Evolutionary conservation across 345 rosid genomes (phyloP).

Genomic region (Eucalyptus erythrocorys): DNA sequence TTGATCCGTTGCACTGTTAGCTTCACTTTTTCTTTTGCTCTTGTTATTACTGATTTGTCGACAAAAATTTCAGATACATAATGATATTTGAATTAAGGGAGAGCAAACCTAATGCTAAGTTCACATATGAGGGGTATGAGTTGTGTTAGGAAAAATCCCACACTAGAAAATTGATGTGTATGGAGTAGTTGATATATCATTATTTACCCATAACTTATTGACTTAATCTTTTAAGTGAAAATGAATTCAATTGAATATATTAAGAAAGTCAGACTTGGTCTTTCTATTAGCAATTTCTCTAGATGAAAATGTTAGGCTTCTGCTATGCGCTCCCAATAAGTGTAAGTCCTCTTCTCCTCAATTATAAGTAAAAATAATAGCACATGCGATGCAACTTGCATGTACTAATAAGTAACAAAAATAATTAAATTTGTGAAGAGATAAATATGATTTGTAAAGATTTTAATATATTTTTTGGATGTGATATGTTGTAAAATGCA

Average conservation of each 20-base stretch:
- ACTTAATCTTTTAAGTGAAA: no score
- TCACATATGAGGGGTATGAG: not conserved
- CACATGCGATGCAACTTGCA: not conserved
- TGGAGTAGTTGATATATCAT: not conserved
- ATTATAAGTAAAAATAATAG: not conserved
- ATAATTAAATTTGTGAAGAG: not conserved
- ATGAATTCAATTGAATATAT: accelerated
- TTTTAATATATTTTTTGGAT: no score
- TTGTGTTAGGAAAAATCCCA: not conserved
- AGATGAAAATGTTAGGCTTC: not conserved
- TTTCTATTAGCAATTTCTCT: no score
- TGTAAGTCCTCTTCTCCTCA: not conserved
- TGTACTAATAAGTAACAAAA: not conserved
- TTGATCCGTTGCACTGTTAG: not conserved
- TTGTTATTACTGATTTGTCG: no score
- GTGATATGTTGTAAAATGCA: not conserved
- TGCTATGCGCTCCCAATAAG: accelerated
- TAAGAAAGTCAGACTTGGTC: no score
- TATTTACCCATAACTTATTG: not conserved
- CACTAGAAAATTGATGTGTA: no score
- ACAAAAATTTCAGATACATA: not conserved
- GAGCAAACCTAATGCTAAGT: not conserved
- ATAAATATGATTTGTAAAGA: not conserved
- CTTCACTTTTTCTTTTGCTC: not conserved
- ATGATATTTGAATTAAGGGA: not conserved